Base-by-base conservation (phyloP, 1,284 basidiomycete genomes). In the Austroboletus novae-zelandiae region DNA sequence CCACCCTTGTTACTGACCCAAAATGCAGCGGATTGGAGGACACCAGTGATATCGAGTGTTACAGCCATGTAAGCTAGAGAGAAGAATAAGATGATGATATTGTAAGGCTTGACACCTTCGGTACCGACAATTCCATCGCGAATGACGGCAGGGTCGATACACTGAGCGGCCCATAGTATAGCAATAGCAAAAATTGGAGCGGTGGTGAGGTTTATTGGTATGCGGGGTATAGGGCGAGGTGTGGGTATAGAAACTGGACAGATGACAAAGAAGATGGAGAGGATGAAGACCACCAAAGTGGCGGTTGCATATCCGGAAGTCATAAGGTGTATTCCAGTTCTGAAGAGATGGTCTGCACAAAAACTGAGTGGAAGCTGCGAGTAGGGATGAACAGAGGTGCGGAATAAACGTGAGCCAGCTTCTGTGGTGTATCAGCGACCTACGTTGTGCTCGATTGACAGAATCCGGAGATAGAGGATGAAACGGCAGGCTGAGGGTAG, bases 61-160 rank as follows among this genome's bases (percentile, higher is more conserved):
- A 98, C 88, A 4, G 95, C 86, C 73, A 98, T 89, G 72, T 98
- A 99, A 0, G 94, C 94, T 48, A 98, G 77, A 2, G 89, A 91
- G 57, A 94, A 84, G 72, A 98, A 98, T 5, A 98, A 75, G 27
- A 92, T 90, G 68, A 98, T 82, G 54, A 98, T 94, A 67, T 97
- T 93, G 62, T 95, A 91, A 0, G 96, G 95, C 58, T 91, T 81
- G 36, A 98, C 81, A 3, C 89, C 89, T 43, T 86, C 86, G 0
- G 78, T 58, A 18, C 88, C 88, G 23, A 88, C 73, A 47, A 89
- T 84, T 1, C 94, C 94, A 49, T 80, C 72, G 7, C 83, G 77
- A 25, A 96, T 67, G 75, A 86, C 61, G 0, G 61, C 55, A 0
- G 84, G 77, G 50, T 85, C 78, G 18, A 97, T 81, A 51, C 86